Evolutionary conservation across 2,329 filamentous ascomycete genomes (phyloP).

Genomic region (Boeremia lycopersici): DNA sequence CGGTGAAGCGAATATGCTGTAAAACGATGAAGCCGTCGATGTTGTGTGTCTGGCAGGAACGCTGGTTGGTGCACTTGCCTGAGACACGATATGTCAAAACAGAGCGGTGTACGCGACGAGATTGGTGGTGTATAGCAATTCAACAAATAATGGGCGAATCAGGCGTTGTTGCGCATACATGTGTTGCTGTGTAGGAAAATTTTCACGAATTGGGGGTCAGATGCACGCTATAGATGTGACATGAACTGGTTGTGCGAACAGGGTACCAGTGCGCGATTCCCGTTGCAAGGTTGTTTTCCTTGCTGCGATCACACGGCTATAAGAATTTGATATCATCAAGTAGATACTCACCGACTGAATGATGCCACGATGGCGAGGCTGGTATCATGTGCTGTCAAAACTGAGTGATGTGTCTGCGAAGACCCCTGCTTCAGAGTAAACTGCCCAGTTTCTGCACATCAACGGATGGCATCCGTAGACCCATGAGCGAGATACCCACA

Average conservation of each 20-base stretch:
- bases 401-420: conserved; percentile 8
- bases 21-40: conserved; percentile 15
- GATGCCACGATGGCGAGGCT: conserved; percentile 9
- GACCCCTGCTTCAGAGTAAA: conserved; percentile 13
- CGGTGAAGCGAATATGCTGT: conserved; percentile 42
- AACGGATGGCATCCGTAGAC: conserved; percentile 23
- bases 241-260: conserved; percentile 11
- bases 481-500: conserved; percentile 24
- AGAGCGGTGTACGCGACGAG: conserved; percentile 34
- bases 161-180: conserved; percentile 17
- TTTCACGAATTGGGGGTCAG: conserved; percentile 22
- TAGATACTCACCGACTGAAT: conserved; percentile 14
- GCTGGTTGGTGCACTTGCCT: conserved; percentile 36
- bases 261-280: conserved; percentile 1
- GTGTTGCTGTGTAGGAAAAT: conserved; percentile 25
- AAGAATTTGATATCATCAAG: conserved; percentile 10
- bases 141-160: conserved; percentile 15
- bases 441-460: conserved; percentile 24
- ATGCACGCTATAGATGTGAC: conserved; percentile 16
- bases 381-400: conserved; percentile 15
- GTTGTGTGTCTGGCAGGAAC: conserved; percentile 31
- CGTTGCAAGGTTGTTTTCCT: conserved; percentile 5
- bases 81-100: conserved; percentile 31
- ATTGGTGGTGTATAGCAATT: conserved; percentile 28
- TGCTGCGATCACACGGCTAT: conserved; percentile 16